Percentiles rank a stretch among this genome's conserved stretches.
Evolutionary conservation across 2,329 filamentous ascomycete genomes (phyloP).

Genomic region (Colletotrichum abscissum): DNA sequence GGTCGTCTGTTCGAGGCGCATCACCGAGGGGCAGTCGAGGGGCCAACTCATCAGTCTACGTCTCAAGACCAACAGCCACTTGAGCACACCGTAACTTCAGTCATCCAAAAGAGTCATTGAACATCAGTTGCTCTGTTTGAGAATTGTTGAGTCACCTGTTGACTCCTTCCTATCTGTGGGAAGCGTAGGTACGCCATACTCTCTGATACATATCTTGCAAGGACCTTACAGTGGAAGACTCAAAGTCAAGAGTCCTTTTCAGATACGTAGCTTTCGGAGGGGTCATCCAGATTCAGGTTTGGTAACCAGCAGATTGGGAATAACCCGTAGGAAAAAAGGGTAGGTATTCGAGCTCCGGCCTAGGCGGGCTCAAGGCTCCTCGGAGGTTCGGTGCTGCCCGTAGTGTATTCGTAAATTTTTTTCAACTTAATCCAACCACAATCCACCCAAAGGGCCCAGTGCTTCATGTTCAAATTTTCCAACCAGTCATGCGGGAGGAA

Average conservation of each 20-base stretch:
- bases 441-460: conserved; percentile 2
- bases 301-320: too few species aligned
- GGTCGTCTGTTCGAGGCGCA: conserved; percentile 4
- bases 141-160: conserved; percentile 1
- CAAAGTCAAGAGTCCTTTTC: background rate
- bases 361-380: background rate
- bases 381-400: conserved; percentile 28
- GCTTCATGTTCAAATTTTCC: conserved; percentile 12
- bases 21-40: conserved; percentile 6
- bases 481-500: conserved; percentile 26
- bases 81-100: conserved; percentile 1
- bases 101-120: conserved; percentile 2
- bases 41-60: conserved; percentile 11
- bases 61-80: background rate
- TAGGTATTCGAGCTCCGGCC: background rate
- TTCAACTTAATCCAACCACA: background rate
- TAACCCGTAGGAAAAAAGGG: background rate
- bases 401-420: background rate
- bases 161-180: background rate
- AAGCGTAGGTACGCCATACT: too few species aligned
- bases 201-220: too few species aligned
- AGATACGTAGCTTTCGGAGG: background rate
- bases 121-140: background rate
- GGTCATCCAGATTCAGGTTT: background rate
- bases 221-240: background rate